Conservation (phyloP, 805 yeast species). For the Ogataea chonburiensis region DNA sequence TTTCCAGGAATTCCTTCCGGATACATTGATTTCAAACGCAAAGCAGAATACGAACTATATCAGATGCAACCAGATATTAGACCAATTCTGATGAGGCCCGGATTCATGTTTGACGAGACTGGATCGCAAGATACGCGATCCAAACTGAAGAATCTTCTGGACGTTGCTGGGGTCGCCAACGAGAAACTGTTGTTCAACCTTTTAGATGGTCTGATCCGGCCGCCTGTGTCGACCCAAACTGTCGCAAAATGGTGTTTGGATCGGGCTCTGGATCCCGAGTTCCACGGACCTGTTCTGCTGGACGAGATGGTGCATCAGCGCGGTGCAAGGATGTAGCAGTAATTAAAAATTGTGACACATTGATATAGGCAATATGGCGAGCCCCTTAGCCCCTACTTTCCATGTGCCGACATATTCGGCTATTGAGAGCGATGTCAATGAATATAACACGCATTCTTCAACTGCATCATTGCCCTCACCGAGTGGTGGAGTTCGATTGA, state of each 20-base stretch:
- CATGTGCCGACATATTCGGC: no score
- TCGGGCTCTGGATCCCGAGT: constrained; percentile 47
- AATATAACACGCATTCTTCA: constrained; percentile 8
- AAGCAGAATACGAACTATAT: constrained; percentile 62
- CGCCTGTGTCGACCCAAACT: constrained; percentile 62
- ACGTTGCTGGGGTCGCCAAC: constrained; percentile 45
- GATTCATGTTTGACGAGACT: constrained; percentile 70
- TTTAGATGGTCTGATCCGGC: constrained; percentile 53
- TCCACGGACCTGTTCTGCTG: constrained; percentile 57
- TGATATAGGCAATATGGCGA: no score
- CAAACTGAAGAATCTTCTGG: constrained; percentile 42
- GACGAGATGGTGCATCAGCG: constrained; percentile 42
- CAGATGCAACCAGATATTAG: constrained; percentile 47
- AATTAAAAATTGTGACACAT: no score
- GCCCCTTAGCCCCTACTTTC: no score
- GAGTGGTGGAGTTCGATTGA: constrained; percentile 9
- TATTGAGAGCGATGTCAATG: no score
- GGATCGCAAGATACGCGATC: constrained; percentile 37
- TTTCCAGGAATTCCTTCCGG: constrained; percentile 67
- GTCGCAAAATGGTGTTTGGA: constrained; percentile 63
- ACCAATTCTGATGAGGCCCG: constrained; percentile 72
- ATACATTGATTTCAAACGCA: constrained; percentile 73
- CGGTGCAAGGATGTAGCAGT: constrained; percentile 11
- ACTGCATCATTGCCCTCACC: constrained; percentile 21
- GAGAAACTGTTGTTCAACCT: constrained; percentile 39